These are phyloP conservation scores for Nemania serpens DNA, from an alignment of 2,329 filamentous ascomycete genomes.

Conservation along the genomic window DNA sequence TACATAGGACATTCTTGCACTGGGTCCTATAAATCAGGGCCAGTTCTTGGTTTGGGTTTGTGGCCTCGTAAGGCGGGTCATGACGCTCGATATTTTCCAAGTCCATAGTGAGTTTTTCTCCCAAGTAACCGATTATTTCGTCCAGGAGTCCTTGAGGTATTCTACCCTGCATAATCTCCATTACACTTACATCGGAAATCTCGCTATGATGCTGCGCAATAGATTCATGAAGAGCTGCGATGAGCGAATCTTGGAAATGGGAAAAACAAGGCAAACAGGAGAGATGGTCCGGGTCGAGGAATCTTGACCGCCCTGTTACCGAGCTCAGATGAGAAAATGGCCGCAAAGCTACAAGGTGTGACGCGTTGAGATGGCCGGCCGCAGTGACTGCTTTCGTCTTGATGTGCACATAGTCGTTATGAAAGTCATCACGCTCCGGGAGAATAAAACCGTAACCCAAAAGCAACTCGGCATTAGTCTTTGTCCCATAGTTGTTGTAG, in stretches of 20 bases:
- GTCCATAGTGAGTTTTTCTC: slow-evolving; percentile 46
- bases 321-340: slow-evolving; percentile 55
- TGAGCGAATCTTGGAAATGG: slow-evolving; percentile 58
- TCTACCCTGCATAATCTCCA: slow-evolving; percentile 50
- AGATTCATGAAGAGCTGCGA: slow-evolving; percentile 54
- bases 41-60: slow-evolving; percentile 52
- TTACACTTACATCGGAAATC: slow-evolving; percentile 36
- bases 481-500: slow-evolving; percentile 67
- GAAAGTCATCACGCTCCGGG: slow-evolving; percentile 51
- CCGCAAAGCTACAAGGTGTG: slow-evolving; percentile 55
- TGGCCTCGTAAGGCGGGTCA: slow-evolving; percentile 45
- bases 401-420: slow-evolving; percentile 65
- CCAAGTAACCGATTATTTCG: slow-evolving; percentile 43
- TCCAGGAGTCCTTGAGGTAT: slow-evolving; percentile 47
- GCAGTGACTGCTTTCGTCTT: slow-evolving; percentile 48
- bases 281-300: slow-evolving; percentile 41
- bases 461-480: slow-evolving; percentile 74
- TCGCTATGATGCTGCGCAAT: slow-evolving; percentile 31
- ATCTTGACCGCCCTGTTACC: slow-evolving; percentile 49
- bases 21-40: slow-evolving; percentile 55
- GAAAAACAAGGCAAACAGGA: slow-evolving; percentile 48
- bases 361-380: slow-evolving; percentile 37
- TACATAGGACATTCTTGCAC: slow-evolving; percentile 54
- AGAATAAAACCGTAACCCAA: slow-evolving; percentile 67
- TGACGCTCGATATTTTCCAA: slow-evolving; percentile 53